A percentile compares a stretch with the other conserved stretches of the same genome.
phyloP scores from a whole-genome alignment of 1,284 basidiomycete species.

The Irpex sp. region DNA sequence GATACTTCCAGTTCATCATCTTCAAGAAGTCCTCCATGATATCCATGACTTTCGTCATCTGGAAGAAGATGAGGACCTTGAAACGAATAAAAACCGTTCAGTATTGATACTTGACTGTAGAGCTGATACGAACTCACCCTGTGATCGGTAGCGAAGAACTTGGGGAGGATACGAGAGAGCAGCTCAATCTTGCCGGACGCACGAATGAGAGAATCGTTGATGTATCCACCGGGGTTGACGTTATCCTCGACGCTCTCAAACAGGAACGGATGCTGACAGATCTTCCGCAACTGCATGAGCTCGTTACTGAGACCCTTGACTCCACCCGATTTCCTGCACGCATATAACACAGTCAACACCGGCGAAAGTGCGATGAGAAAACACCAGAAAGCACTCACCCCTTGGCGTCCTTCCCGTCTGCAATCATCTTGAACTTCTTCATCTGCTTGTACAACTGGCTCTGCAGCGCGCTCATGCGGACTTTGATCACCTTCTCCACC shows the following conservation, averaged over 20 bases:
- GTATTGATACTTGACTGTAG: neutral
- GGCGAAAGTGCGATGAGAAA: neutral
- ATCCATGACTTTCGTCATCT: slow-evolving; percentile 99
- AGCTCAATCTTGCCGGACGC: slow-evolving; percentile 95
- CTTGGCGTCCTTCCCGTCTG: slow-evolving; percentile 76
- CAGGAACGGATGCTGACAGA: slow-evolving; percentile 97
- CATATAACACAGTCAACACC: neutral
- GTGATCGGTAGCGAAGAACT: slow-evolving; percentile 91
- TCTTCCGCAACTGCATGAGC: slow-evolving; percentile 98
- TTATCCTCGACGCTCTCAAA: slow-evolving; percentile 95
- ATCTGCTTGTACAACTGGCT: slow-evolving; percentile 96
- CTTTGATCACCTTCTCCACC: slow-evolving; percentile 99
- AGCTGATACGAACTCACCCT: slow-evolving; percentile 50
- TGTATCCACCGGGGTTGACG: slow-evolving; percentile 78
- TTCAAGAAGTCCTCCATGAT: slow-evolving; percentile 99
- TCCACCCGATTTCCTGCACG: slow-evolving; percentile 63
- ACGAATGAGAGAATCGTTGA: slow-evolving; percentile 86
- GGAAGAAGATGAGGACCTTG: slow-evolving; percentile 98
- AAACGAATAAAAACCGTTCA: neutral
- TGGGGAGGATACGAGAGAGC: slow-evolving; percentile 91
- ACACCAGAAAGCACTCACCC: slow-evolving; percentile 42
- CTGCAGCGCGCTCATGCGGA: slow-evolving; percentile 95
- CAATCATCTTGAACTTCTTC: slow-evolving; percentile 97
- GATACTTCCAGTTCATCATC: slow-evolving; percentile 86
- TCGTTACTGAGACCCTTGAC: slow-evolving; percentile 94